These are phyloP conservation scores for Powellomyces hirtus DNA, from an alignment of 192 early-diverging fungal genomes.

Conservation along the genomic window DNA sequence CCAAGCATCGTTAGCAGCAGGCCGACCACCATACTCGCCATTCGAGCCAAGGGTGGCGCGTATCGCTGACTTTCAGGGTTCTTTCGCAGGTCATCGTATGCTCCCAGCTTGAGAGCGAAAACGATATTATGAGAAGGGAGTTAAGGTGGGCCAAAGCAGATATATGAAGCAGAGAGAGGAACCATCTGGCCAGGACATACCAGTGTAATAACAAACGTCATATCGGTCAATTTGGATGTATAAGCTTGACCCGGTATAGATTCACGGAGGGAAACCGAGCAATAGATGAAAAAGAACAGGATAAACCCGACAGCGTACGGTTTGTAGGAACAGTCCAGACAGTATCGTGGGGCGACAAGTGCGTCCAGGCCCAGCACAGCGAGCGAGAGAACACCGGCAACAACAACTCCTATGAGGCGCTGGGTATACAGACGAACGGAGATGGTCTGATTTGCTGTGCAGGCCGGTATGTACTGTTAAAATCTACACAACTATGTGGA, in stretches of 20 bases:
- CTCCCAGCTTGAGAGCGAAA: no score
- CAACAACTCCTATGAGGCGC: constrained; percentile 17
- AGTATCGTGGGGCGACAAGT: background rate
- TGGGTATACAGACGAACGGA: constrained; percentile 23
- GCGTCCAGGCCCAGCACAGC: constrained; percentile 15
- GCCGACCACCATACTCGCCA: constrained; percentile 19
- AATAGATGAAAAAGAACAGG: constrained; percentile 21
- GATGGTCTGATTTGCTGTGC: constrained; percentile 19
- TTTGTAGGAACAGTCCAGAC: constrained; percentile 20
- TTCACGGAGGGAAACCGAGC: constrained; percentile 8
- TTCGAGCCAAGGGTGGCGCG: constrained; percentile 11
- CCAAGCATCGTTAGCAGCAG: constrained; percentile 16
- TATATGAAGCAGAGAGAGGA: background rate
- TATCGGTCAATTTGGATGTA: constrained; percentile 23
- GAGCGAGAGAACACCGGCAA: constrained; percentile 10
- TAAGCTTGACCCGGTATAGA: constrained; percentile 26
- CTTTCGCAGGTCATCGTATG: constrained; percentile 21
- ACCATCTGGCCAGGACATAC: no score
- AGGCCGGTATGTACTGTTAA: background rate
- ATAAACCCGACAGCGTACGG: constrained; percentile 22
- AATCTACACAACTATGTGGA: no score
- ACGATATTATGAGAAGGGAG: no score
- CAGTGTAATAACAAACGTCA: constrained; percentile 26
- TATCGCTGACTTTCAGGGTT: background rate
- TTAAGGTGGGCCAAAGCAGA: background rate